Conservation (phyloP, 805 yeast genomes). For the Candida ascalaphidarum region DNA sequence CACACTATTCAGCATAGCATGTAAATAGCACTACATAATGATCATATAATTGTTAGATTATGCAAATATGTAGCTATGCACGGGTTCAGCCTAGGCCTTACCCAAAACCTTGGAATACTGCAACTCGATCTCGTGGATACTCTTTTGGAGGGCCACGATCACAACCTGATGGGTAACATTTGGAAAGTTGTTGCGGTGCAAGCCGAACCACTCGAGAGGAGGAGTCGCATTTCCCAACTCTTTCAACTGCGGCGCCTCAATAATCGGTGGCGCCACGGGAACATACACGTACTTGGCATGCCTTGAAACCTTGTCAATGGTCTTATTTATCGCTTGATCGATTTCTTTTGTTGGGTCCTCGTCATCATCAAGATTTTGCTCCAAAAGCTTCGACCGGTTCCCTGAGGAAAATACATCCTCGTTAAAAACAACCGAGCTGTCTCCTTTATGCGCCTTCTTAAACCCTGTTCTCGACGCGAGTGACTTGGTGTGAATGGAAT, state of each 20-base stretch:
- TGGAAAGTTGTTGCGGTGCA: constrained; percentile 81
- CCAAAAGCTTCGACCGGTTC: no score
- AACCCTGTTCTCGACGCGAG: constrained; percentile 47
- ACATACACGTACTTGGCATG: constrained; percentile 43
- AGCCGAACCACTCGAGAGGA: constrained; percentile 96
- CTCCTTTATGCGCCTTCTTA: no score
- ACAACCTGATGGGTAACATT: constrained; percentile 75
- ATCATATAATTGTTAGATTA: no score
- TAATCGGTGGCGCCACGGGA: constrained; percentile 67
- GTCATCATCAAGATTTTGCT: neutral
- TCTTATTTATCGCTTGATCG: constrained; percentile 29
- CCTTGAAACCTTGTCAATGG: constrained; percentile 26
- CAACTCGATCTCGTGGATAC: constrained; percentile 60
- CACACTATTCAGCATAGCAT: no score
- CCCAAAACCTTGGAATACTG: constrained; percentile 45
- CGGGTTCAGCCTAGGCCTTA: constrained; percentile 28
- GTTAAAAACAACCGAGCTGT: constrained; percentile 20
- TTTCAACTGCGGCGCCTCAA: constrained; percentile 81
- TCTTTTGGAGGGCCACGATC: constrained; percentile 62
- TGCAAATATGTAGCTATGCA: no score
- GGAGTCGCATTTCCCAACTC: constrained; percentile 97
- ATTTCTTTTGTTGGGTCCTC: constrained; percentile 8
- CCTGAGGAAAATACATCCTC: constrained; percentile 11
- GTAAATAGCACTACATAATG: no score
- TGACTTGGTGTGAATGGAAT: constrained; percentile 75